Conservation (phyloP, 495 filamentous ascomycete genomes). For the Hypoxylon crocopeplum region DNA sequence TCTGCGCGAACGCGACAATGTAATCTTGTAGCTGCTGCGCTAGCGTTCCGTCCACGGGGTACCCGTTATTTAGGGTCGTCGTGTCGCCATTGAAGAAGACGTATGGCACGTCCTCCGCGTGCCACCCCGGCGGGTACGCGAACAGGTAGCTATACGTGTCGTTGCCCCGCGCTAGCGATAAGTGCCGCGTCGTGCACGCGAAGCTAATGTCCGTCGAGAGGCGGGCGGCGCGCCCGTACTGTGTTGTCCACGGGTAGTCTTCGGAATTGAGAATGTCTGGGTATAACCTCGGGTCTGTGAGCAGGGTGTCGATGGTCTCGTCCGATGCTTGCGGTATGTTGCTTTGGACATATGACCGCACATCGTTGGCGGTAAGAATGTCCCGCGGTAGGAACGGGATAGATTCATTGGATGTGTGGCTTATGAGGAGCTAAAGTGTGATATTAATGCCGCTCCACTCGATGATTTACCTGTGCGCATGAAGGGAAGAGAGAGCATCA, state of each 20-base stretch:
- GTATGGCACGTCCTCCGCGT: constrained; percentile 61
- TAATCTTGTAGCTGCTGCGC: constrained; percentile 66
- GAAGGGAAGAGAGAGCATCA: constrained; percentile 32
- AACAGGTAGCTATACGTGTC: constrained; percentile 67
- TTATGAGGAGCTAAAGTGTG: constrained; percentile 19
- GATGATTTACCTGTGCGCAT: constrained; percentile 43
- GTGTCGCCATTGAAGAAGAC: constrained; percentile 61
- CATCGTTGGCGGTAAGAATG: constrained; percentile 39
- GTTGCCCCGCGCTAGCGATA: constrained; percentile 55
- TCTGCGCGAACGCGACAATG: constrained; percentile 62
- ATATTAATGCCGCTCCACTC: constrained; percentile 32
- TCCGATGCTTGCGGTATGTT: constrained; percentile 7
- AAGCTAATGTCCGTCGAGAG: constrained; percentile 51
- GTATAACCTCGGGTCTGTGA: constrained; percentile 42
- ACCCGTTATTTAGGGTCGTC: constrained; percentile 20
- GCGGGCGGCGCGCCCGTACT: constrained; percentile 45
- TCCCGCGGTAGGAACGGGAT: constrained; percentile 39
- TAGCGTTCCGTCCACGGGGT: constrained; percentile 51
- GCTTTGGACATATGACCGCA: constrained; percentile 38
- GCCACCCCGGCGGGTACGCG: constrained; percentile 62
- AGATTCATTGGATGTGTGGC: constrained; percentile 36
- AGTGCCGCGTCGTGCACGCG: constrained; percentile 57
- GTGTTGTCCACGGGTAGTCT: constrained; percentile 51
- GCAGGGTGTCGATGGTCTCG: constrained; percentile 15
- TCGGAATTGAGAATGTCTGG: too few relatives aligned